Conservation (phyloP, 176 grass and related monocot genomes). For the Carex scoparia region DNA sequence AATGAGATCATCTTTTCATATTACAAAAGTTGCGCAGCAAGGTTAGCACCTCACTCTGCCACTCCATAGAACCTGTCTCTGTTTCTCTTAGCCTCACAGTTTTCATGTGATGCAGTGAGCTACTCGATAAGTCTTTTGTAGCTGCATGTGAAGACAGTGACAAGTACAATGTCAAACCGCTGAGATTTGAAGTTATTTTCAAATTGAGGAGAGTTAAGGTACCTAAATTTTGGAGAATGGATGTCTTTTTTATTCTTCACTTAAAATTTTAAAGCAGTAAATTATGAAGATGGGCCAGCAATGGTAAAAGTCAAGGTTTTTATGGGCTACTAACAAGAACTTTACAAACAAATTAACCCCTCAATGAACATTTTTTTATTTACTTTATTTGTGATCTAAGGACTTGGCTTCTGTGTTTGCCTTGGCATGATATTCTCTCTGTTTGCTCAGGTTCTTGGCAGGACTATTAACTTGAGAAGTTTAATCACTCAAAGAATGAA, state of each 20-base stretch:
- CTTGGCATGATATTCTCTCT: constrained; percentile 16
- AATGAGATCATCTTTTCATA: constrained; percentile 96
- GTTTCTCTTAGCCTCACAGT: not conserved
- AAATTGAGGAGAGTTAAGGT: constrained; percentile 98
- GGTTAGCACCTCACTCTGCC: constrained; percentile 41
- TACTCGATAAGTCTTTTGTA: constrained; percentile 96
- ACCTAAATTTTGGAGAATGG: constrained; percentile 23
- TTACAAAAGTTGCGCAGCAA: constrained; percentile 91
- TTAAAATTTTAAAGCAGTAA: not conserved
- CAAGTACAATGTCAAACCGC: constrained; percentile 79
- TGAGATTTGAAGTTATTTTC: constrained; percentile 85
- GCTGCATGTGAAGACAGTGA: constrained; percentile 76
- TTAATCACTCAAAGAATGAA: constrained; percentile 96
- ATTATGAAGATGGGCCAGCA: not conserved
- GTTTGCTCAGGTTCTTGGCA: constrained; percentile 67
- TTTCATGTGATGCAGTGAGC: constrained; percentile 47
- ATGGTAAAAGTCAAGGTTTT: not conserved
- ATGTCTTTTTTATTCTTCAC: not conserved
- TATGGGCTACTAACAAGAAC: not conserved
- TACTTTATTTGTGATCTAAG: not conserved
- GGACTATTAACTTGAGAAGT: constrained; percentile 90
- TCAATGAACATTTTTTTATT: not conserved
- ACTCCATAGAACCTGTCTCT: not conserved
- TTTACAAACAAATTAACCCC: not conserved
- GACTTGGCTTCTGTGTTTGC: not conserved